Percentiles rank a stretch among this genome's conserved stretches.
Conservation (phyloP, 345 rosid genomes). For the Turnera subulata region DNA sequence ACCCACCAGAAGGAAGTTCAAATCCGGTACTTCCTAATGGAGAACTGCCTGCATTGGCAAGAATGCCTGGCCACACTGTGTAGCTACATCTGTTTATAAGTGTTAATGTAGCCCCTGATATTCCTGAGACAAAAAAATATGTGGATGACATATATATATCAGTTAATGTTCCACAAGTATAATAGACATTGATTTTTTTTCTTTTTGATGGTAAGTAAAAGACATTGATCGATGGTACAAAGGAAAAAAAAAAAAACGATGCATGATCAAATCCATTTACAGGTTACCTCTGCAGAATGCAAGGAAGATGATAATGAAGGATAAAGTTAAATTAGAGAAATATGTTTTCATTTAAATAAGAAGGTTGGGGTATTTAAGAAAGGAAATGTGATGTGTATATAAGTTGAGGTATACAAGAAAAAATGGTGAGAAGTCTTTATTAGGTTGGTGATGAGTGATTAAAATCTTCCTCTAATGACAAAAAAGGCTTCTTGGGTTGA, state of each 20-base stretch:
- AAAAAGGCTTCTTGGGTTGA: slow-evolving; percentile 9
- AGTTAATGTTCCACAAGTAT: neutral
- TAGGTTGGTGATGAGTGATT: neutral
- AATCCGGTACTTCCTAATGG: slow-evolving; percentile 25
- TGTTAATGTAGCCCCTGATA: slow-evolving; percentile 20
- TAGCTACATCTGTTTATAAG: slow-evolving; percentile 21
- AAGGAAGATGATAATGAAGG: slow-evolving; percentile 28
- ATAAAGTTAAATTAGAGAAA: slow-evolving; percentile 12
- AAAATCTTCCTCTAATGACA: neutral
- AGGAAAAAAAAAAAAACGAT: neutral
- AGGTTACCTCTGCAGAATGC: slow-evolving; percentile 34
- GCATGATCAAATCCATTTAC: neutral
- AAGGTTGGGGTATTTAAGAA: neutral
- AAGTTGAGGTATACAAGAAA: too few relatives aligned
- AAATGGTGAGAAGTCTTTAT: neutral
- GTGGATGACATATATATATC: neutral
- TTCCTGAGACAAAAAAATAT: neutral
- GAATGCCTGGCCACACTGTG: slow-evolving; percentile 32
- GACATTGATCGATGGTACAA: too few relatives aligned
- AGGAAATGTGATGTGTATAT: neutral
- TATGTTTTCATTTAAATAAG: slow-evolving; percentile 24
- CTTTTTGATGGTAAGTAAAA: neutral
- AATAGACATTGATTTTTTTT: too few relatives aligned
- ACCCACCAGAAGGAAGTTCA: slow-evolving; percentile 19
- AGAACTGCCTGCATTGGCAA: slow-evolving; percentile 25